Base-by-base conservation (phyloP, 106 monocot species). In the Dendrobium nobile region DNA sequence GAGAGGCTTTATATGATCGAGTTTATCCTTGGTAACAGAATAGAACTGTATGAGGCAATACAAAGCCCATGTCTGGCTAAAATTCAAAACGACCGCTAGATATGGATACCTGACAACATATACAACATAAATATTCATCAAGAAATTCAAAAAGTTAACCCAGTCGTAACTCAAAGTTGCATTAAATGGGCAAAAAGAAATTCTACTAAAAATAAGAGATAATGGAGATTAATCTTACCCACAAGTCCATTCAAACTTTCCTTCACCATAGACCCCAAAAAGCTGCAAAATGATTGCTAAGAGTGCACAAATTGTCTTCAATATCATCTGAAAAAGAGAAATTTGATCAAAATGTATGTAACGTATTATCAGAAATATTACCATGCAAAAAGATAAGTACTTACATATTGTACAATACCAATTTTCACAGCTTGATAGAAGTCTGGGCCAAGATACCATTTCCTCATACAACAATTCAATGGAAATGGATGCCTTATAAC, bases 391-490 rank as follows among this genome's bases (percentile, higher is more conserved):
- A 37, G 41, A 76, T 17, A 45, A 40, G 19, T 59, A 86, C 90
- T 56, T 93, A 99, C 99, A 90, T 99, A 99, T 84, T 99, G 99
- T 77, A 99, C 99, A 82, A 95, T 99, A 65, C 99, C 99, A 86
- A 99, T 90, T 81, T 99, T 99, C 41, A 99, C 95, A 74, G 95
- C 88, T 41, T 99, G 85, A 83, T 99, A 99, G 80, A 99, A 99
- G 42, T 95, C 88, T 37, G 91, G 78, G 82, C 99, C 99, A 73
- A 91, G 88, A 75, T 90, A 84, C 99, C 99, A 99, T n/a, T 84
- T 82, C 72, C 77, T 90, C 82, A 95, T 51, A 13, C 93, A 87
- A 75, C 87, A 93, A 84, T 86, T 99, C 74, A 99, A 82, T 74
- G 99, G 99, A 87, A 99, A 99, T 48, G 95, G 99, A 88, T 99